Evolutionary conservation across 2,329 filamentous ascomycete species (phyloP).

Genomic region (Penicillium sp.): DNA sequence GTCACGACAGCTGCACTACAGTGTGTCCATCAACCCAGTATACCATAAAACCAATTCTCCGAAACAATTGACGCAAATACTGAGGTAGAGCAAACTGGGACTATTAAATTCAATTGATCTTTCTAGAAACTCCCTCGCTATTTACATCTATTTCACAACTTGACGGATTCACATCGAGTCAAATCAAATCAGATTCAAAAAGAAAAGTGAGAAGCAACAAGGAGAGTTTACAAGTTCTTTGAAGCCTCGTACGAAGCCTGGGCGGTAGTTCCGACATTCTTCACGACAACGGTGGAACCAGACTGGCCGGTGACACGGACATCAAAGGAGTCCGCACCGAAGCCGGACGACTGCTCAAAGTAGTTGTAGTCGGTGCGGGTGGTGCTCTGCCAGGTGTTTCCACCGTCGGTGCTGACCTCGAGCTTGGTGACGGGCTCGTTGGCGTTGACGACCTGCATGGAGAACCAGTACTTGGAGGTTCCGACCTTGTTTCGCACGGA

Average conservation of each 20-base stretch:
- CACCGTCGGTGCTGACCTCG: constrained; percentile 57
- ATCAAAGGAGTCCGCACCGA: constrained; percentile 49
- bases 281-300: constrained; percentile 49
- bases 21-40: too few relatives aligned
- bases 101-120: too few relatives aligned
- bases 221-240: constrained; percentile 19
- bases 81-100: too few relatives aligned
- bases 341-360: constrained; percentile 56
- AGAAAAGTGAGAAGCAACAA: too few relatives aligned
- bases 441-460: constrained; percentile 60
- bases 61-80: too few relatives aligned
- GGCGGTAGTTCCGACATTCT: constrained; percentile 38
- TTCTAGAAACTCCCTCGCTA: too few relatives aligned
- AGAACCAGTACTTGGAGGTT: constrained; percentile 49
- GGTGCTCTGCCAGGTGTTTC: constrained; percentile 54
- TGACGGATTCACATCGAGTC: too few relatives aligned
- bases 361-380: constrained; percentile 53
- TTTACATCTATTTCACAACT: too few relatives aligned
- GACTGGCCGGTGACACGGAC: constrained; percentile 51
- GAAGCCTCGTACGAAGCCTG: constrained; percentile 17
- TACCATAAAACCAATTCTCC: too few relatives aligned
- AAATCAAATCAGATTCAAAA: too few relatives aligned
- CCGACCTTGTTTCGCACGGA: constrained; percentile 48
- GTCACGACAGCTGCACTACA: too few relatives aligned
- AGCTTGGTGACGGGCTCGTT: constrained; percentile 52